phyloP scores from a whole-genome alignment of 345 rosid genomes.

The Brassica carinata region DNA sequence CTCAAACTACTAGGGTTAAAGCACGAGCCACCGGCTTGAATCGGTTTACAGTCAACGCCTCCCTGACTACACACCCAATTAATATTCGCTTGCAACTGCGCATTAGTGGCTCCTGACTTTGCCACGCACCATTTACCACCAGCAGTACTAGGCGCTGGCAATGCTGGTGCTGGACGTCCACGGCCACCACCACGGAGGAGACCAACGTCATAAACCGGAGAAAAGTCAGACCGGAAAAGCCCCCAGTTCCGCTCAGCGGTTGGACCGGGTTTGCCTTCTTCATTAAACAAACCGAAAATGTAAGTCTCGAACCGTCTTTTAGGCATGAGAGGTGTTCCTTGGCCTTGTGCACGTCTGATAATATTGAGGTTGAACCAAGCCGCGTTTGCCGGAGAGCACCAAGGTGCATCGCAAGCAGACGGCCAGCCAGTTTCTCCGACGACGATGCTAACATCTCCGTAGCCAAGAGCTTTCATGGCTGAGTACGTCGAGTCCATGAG shows the following conservation, averaged over 20 bases:
- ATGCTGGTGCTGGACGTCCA: constrained; percentile 33
- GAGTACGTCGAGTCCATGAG: constrained; percentile 63
- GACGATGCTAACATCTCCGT: constrained; percentile 64
- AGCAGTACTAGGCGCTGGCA: constrained; percentile 26
- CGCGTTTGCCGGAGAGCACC: constrained; percentile 57
- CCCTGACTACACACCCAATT: constrained; percentile 72
- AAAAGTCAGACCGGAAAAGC: constrained; percentile 66
- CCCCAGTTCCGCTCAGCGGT: constrained; percentile 80
- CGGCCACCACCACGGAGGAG: constrained; percentile 42
- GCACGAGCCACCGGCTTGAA: constrained; percentile 76
- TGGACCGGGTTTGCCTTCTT: constrained; percentile 72
- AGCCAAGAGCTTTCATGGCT: constrained; percentile 74
- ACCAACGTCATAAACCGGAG: constrained; percentile 66
- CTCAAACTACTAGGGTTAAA: constrained; percentile 53
- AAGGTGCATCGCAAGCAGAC: constrained; percentile 58
- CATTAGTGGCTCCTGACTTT: constrained; percentile 43
- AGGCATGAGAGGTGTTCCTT: constrained; percentile 91
- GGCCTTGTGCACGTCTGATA: constrained; percentile 47
- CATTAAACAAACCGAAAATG: constrained; percentile 77
- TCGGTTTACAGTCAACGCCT: constrained; percentile 69
- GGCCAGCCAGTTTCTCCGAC: constrained; percentile 95
- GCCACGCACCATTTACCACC: constrained; percentile 67
- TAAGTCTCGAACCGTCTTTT: constrained; percentile 63
- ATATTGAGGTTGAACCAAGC: constrained; percentile 58
- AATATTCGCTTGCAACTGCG: constrained; percentile 59